A percentile compares a stretch with the other conserved stretches of the same genome.
Evolutionary conservation across 139 green algal species (phyloP).

Genomic region (Haematococcus lacustris): DNA sequence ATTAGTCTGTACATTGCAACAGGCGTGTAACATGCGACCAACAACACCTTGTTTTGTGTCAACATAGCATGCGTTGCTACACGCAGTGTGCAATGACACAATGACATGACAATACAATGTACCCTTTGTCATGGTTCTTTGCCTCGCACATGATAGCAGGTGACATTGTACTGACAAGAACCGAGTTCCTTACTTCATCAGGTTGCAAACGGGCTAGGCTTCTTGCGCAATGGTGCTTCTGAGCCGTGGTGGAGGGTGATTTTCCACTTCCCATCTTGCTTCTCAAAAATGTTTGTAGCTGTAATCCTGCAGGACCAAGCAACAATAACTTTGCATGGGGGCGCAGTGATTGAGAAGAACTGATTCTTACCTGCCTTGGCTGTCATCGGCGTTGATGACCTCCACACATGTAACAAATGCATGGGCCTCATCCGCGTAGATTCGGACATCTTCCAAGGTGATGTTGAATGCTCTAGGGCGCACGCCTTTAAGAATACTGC

Average conservation of each 20-base stretch:
- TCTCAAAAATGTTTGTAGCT: constrained; percentile 86
- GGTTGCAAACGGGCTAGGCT: too few species aligned
- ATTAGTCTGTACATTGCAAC: too few species aligned
- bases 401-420: constrained; percentile 76
- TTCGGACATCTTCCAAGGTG: constrained; percentile 62
- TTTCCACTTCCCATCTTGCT: constrained; percentile 64
- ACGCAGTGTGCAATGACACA: too few species aligned
- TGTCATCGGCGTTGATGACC: constrained; percentile 60
- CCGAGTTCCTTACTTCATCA: too few species aligned
- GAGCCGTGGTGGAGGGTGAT: constrained; percentile 72
- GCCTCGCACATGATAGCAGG: too few species aligned
- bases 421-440: constrained; percentile 37
- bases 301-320: constrained; percentile 34
- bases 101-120: too few species aligned
- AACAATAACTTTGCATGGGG: background rate
- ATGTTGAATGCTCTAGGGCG: constrained; percentile 52
- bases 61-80: too few species aligned
- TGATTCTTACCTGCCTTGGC: constrained; percentile 34
- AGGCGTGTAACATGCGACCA: too few species aligned
- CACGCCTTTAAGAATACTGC: constrained; percentile 47
- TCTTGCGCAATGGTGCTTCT: background rate
- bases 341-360: background rate
- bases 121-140: too few species aligned
- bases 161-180: too few species aligned
- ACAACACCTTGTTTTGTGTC: too few species aligned